Evolutionary conservation across 2,329 filamentous ascomycete genomes (phyloP), one percentile per base, ranked within the genome.

Genomic region (Huntiella savannae): DNA sequence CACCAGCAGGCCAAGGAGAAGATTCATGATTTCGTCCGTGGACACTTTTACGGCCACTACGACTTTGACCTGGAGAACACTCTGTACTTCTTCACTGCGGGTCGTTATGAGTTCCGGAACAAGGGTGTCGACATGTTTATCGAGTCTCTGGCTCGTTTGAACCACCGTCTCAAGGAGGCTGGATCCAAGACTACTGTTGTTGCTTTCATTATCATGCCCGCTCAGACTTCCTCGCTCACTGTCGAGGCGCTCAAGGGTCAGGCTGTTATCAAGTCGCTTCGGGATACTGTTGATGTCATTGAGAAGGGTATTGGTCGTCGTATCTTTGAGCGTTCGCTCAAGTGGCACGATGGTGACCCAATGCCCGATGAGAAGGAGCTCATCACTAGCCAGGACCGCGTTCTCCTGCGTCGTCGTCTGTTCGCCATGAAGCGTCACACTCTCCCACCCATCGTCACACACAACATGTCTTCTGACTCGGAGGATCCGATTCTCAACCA

Each of bases 111-210:
- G 63, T 98, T 88, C 71, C 73, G 91, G 53, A 98, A 98, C 60
- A 98, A 98, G 66, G 91, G 91, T 58, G 88, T 95, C 7, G 91
- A 98, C 63, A 96, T 98, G 91, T 98, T 96, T 63, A 93, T 98
- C 54, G 91, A 98, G 64, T 91, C 87, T 3, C 68, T 98, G 52
- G 91, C 91, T 22, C 82, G 91, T 38, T 67, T 98, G 56, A 98
- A 98, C 64, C 87, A 96, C 67, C 76, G 82, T 35, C 75, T 98
- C 58, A 96, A 96, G 72, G 64, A 65, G 44, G 64, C 77, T 5
- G 84, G 84, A 42, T 93, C 85, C 55, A 92, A 91, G 64, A 87
- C 79, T 59, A 96, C 91, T 0, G 81, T 98, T 5, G 88, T 98
- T 13, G 88, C 91, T 15, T 98, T 98, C 60, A 82, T 98, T 62